Base-by-base conservation (phyloP, 1,139 yeast genomes). In the Diutina rugosa region DNA sequence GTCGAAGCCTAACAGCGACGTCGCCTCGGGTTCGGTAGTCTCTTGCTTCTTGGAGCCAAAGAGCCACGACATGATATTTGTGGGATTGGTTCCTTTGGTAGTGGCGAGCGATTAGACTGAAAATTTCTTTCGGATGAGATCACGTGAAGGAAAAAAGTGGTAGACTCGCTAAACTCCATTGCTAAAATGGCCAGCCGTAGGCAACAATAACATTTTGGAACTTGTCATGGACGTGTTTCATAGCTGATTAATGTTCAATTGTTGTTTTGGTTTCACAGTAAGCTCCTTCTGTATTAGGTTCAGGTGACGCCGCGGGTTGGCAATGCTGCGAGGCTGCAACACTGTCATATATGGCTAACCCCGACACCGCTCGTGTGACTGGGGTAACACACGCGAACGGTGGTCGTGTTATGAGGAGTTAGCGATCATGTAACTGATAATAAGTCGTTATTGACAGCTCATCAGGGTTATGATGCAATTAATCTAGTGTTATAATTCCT, bases 51-150 rank as follows among this genome's bases (percentile, higher is more conserved):
- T 60, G 30, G 60, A 59, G 61, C 90, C 89, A 65, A 85, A 84
- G 67, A 84, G 69, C 90, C 90, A 85, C 63, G 88, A 83, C 88
- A 83, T 84, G 45, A 49, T 55, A 14, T 5, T 12, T 18, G 16
- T 5, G 21, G 26, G 41, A 32, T 35, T 35, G 41, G 41, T 35
- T 35, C 41, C 41, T 35, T 35, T 35, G 41, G 3, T 35, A 35
- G 41, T 35, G 41, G 41, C 41, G 41, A 35, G 41, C 41, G 41
- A 35, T 35, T 35, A 35, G 41, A 35, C 41, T 35, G 41, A 35
- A 35, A 35, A 35, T 35, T 35, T 35, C 41, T 35, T 35, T 35
- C 41, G 41, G 41, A 35, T 35, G 41, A 35, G 41, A 35, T 35
- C 41, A 35, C 41, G 41, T 35, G 41, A 35, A n/a, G 6, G 41